These are phyloP conservation scores for Helotiales sp. DNA, from an alignment of 2,329 filamentous ascomycete species.

Conservation along the genomic window DNA sequence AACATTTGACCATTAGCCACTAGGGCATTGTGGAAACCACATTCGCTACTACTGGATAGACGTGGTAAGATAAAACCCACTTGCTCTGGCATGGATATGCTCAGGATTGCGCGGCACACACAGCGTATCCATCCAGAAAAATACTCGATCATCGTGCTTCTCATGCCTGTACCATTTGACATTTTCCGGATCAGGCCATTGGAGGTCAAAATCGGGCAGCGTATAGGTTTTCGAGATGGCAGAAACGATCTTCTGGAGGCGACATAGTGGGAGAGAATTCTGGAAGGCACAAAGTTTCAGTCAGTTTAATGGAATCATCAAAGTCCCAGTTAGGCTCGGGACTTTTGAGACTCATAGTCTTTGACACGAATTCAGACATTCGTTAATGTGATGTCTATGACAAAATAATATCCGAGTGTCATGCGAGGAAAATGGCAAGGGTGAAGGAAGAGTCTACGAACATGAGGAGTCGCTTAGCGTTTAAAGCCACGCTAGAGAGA, in stretches of 20 bases:
- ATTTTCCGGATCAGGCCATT: background rate
- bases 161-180: constrained; percentile 1
- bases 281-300: background rate
- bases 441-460: too few species aligned
- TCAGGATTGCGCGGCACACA: constrained; percentile 8
- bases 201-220: constrained; percentile 10
- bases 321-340: background rate
- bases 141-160: constrained; percentile 13
- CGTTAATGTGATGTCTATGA: too few species aligned
- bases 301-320: too few species aligned
- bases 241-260: constrained; percentile 2
- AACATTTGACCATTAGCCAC: too few species aligned
- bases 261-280: constrained; percentile 11
- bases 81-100: constrained; percentile 8
- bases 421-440: too few species aligned
- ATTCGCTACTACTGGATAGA: background rate
- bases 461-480: too few species aligned
- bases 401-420: too few species aligned
- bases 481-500: too few species aligned
- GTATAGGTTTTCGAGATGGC: constrained; percentile 4
- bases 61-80: background rate
- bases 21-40: too few species aligned
- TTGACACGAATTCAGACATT: too few species aligned
- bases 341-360: too few species aligned
- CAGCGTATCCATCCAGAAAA: constrained; percentile 16